Conservation (phyloP, 2,329 filamentous ascomycete genomes). For the Sclerotinia minor region DNA sequence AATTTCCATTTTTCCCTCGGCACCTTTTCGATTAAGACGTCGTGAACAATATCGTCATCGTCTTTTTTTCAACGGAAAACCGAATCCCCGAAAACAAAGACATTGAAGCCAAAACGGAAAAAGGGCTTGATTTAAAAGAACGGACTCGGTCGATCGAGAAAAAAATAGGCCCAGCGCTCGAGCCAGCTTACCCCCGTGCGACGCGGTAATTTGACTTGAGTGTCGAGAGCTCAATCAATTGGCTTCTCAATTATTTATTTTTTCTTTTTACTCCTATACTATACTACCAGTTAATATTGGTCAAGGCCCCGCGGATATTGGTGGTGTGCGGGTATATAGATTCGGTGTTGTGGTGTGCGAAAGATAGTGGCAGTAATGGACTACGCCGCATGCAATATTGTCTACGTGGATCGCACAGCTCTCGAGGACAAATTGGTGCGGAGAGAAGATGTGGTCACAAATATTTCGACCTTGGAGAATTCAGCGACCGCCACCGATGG, state of each 20-base stretch:
- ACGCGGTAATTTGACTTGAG: background rate
- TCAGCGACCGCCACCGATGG: slow-evolving; percentile 27
- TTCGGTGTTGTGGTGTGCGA: slow-evolving; percentile 37
- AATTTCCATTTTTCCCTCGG: slow-evolving; percentile 8
- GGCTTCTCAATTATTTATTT: background rate
- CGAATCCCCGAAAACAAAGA: slow-evolving; percentile 4
- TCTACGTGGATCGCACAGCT: slow-evolving; percentile 47
- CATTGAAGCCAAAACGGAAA: background rate
- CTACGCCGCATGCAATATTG: slow-evolving; percentile 47
- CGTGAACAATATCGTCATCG: slow-evolving; percentile 18
- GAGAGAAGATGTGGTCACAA: slow-evolving; percentile 40
- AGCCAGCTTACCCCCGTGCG: slow-evolving; percentile 16
- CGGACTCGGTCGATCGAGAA: slow-evolving; percentile 12
- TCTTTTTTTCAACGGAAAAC: background rate
- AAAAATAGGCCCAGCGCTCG: slow-evolving; percentile 7
- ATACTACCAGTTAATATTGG: slow-evolving; percentile 22
- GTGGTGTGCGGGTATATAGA: slow-evolving; percentile 33
- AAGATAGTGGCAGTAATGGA: slow-evolving; percentile 43
- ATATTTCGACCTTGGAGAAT: slow-evolving; percentile 33
- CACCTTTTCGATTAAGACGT: background rate
- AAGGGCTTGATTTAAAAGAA: background rate
- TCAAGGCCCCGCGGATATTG: slow-evolving; percentile 25
- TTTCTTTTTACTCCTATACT: background rate
- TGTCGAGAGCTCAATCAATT: slow-evolving; percentile 12
- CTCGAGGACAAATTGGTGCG: slow-evolving; percentile 43